Conservation (phyloP, 208 protist species). For the Acanthamoeba healyi region DNA sequence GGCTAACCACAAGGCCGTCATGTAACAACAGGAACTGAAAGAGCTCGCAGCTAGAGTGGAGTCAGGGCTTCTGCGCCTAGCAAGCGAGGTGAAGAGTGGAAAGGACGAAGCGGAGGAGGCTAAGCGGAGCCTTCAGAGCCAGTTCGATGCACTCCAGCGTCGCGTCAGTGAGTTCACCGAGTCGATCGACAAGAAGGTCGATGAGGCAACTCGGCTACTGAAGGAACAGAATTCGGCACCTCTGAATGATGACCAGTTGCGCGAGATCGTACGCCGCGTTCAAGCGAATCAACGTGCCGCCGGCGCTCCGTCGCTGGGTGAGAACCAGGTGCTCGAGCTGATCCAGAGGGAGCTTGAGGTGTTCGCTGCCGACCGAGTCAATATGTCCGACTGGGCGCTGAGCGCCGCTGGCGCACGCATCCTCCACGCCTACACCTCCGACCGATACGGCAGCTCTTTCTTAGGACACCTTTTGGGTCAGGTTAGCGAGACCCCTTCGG, state of each 20-base stretch:
- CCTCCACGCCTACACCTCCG: slow-evolving; percentile 16
- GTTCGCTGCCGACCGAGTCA: slow-evolving; percentile 68
- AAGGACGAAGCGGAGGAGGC: background rate
- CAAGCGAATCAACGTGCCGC: background rate
- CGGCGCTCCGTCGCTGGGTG: background rate
- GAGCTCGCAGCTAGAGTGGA: background rate
- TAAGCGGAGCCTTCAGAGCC: background rate
- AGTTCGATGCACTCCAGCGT: slow-evolving; percentile 8
- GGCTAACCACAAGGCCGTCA: too few relatives aligned
- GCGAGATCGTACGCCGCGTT: slow-evolving; percentile 9
- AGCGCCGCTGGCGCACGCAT: slow-evolving; percentile 68
- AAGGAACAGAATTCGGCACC: too few relatives aligned
- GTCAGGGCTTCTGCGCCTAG: background rate
- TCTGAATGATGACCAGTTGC: slow-evolving; percentile 45
- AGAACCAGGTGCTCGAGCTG: slow-evolving; percentile 24
- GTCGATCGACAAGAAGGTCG: background rate
- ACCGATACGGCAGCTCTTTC: slow-evolving; percentile 29
- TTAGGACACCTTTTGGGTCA: background rate
- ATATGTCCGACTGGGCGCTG: slow-evolving; percentile 66
- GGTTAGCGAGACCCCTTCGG: slow-evolving; percentile 22
- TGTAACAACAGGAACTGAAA: slow-evolving; percentile 9
- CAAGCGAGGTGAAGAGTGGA: background rate
- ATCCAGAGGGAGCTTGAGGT: slow-evolving; percentile 41
- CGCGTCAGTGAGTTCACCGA: background rate
- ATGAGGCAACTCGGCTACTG: background rate